Base-by-base conservation (phyloP, 1,284 basidiomycete species). In the Naganishia sp. region DNA sequence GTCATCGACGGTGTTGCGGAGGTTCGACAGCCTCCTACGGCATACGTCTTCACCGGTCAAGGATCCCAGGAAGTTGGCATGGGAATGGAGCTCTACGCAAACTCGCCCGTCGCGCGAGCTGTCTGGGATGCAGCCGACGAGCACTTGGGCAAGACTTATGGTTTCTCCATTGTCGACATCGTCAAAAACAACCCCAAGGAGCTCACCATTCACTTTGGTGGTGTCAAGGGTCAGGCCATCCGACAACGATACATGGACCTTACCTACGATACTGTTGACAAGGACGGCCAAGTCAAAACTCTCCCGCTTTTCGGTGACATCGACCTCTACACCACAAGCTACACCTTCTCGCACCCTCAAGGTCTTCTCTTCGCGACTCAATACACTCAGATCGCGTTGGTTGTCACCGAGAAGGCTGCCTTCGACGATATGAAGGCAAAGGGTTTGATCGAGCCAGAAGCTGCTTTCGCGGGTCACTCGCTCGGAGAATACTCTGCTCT, bases 231-330 rank as follows among this genome's bases (percentile, higher is more conserved):
- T 51, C 94, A 98, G 78, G 93, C 89, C 6, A 98, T 98, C 72
- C 91, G 95, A 58, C 90, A 95, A 76, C 89, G 96, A 47, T 99
- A 98, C 83, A 98, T 98, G 93, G 92, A 94, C 73, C 96, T 99
- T 90, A 90, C 90, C 11, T 98, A 97, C 83, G 94, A 97, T 76
- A 89, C 93, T 1, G 89, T 92, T 83, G 94, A 96, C 81, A 93
- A 92, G 81, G 90, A 93, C 74, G 94, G 95, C 70, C 88, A 90
- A 75, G 87, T 96, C 79, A 93, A 93, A 83, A 96, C 92, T 0
- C 87, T 95, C 28, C 94, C 94, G 58, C 86, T 97, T 64, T 97
- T 97, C 78, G 86, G 90, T 62, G 94, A 97, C 77, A 94, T 95
- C 77, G 87, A 94, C 75, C 84, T 88, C 55, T 90, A 94, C 72